A percentile compares a stretch with the other conserved stretches of the same genome.
These are phyloP conservation scores for Metschnikowia koreensis DNA, from an alignment of 805 yeast species.

Conservation along the genomic window DNA sequence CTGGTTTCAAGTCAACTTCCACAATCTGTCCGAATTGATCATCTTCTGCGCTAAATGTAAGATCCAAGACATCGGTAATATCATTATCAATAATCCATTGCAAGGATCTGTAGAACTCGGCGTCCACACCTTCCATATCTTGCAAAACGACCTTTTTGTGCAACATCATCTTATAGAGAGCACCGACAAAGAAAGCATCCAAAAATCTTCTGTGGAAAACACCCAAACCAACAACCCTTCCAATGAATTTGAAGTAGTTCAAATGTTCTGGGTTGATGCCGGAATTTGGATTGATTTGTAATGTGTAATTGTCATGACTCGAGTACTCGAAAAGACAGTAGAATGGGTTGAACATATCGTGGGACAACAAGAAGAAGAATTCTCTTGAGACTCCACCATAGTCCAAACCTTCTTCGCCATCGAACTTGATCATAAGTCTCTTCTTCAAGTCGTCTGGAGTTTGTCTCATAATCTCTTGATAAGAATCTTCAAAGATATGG, in stretches of 20 bases:
- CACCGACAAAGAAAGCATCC: conserved; percentile 98
- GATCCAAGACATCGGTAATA: conserved; percentile 75
- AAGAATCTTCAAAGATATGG: conserved; percentile 94
- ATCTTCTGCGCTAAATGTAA: conserved; percentile 86
- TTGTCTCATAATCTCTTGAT: conserved; percentile 98
- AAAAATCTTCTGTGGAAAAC: conserved; percentile 97
- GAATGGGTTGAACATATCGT: conserved; percentile 98
- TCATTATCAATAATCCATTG: conserved; percentile 96
- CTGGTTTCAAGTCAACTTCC: conserved; percentile 84
- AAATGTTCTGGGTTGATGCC: conserved; percentile 97
- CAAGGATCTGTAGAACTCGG: conserved; percentile 90
- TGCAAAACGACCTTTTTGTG: conserved; percentile 91
- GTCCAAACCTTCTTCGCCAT: conserved; percentile 99
- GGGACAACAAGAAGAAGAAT: conserved; percentile 92
- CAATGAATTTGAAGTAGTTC: conserved; percentile 96
- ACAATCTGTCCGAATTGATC: conserved; percentile 93
- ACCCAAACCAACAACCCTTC: conserved; percentile 97
- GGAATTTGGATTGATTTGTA: conserved; percentile 96
- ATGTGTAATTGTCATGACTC: conserved; percentile 95
- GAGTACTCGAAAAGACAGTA: conserved; percentile 97
- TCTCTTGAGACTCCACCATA: conserved; percentile 99
- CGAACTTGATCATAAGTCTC: conserved; percentile 96
- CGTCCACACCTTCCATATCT: conserved; percentile 99
- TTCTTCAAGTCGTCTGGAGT: conserved; percentile 97
- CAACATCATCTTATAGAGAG: conserved; percentile 95